Conservation (phyloP, 257 asterid genomes). For the Solanum clarkiae region DNA sequence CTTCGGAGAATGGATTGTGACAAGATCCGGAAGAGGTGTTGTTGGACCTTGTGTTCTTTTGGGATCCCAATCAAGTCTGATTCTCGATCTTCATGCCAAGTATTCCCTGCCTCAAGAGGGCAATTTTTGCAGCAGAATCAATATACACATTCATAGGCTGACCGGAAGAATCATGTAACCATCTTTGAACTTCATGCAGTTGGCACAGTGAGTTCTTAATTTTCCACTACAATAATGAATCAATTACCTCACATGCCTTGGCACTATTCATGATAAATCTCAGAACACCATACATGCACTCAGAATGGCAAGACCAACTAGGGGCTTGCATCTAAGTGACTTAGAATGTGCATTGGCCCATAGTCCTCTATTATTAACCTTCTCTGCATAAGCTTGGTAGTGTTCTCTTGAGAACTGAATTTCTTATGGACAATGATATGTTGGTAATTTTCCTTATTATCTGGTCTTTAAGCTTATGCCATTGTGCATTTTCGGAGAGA, state of each 20-base stretch:
- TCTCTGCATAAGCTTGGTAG: too few species aligned
- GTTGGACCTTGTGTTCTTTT: neutral
- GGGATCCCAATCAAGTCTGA: constrained; percentile 1
- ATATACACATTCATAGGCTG: constrained; percentile 54
- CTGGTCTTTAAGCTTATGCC: too few species aligned
- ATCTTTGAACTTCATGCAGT: constrained; percentile 52
- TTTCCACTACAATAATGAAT: constrained; percentile 42
- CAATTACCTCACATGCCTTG: constrained; percentile 50
- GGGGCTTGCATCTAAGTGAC: constrained; percentile 19
- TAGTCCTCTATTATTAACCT: too few species aligned
- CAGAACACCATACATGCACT: constrained; percentile 53
- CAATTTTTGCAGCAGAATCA: constrained; percentile 49
- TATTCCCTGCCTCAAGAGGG: constrained; percentile 22
- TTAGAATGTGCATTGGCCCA: too few species aligned
- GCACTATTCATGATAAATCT: constrained; percentile 50
- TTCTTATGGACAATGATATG: too few species aligned
- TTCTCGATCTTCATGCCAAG: neutral
- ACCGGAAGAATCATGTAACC: constrained; percentile 62
- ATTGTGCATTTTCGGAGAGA: too few species aligned
- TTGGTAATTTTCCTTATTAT: too few species aligned
- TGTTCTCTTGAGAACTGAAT: too few species aligned
- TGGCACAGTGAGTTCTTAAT: constrained; percentile 50
- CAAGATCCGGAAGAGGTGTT: neutral
- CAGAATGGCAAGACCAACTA: constrained; percentile 45
- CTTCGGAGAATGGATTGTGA: constrained; percentile 40